Evolutionary conservation across 2,329 filamentous ascomycete species (phyloP), one percentile per base, ranked within the genome.

Genomic region (Tolypocladium sp.): DNA sequence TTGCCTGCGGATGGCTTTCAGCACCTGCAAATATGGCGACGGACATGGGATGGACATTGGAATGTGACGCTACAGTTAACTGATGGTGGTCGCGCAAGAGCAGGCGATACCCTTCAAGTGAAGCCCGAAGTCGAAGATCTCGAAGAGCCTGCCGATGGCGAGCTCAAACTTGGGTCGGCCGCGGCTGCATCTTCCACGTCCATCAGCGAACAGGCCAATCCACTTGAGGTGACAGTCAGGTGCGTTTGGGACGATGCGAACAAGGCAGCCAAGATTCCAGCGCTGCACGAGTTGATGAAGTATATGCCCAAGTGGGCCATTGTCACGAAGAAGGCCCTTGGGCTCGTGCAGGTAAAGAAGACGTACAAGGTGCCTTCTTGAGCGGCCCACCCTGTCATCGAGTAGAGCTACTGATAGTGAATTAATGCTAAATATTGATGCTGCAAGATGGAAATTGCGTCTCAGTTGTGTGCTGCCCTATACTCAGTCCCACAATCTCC

Each of bases 221-320:
- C 61, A 6, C 69, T 91, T 40, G 80, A 79, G 63, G 90, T 92
- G 1, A 81, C 77, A 40, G 85, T 92, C 1, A 80, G 87, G 20
- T 97, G 94, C 73, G 77, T 90, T 38, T 97, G 92, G 92, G 91
- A 88, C 67, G 94, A 99, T 75, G 86, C 84, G 52, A 97, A 97
- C 68, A 75, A 77, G 41, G 73, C 75, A 2, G 87, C 84, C 4
- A 79, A 80, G 1, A 92, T 97, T 55, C 92, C 93, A 0, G 92
- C 92, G 1, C 82, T 93, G 57, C 89, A 94, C 65, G 92, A 97
- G 74, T 79, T 90, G 55, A 77, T 82, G 65, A 82, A 86, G 70
- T 97, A 86, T 73, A 81, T 86, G 65, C 94, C 94, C 0, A 76
- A 79, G 5, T 99, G 94, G 94, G 85, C 86, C 8, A 86, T 87